These are phyloP conservation scores for Tulasnella sp. DNA, from an alignment of 768 basidiomycete species.

Conservation along the genomic window DNA sequence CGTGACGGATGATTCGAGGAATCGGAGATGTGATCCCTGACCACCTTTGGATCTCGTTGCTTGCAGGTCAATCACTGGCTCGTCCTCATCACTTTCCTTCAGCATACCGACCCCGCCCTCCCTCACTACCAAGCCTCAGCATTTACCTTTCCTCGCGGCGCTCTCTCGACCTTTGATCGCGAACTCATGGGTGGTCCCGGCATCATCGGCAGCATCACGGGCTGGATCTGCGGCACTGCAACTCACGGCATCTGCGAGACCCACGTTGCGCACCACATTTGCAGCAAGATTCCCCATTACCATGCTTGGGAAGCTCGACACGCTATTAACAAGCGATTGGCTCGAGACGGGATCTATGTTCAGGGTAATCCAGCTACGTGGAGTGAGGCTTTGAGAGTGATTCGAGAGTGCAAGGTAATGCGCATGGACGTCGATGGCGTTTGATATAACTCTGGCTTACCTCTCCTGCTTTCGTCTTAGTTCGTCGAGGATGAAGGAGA, in stretches of 20 bases:
- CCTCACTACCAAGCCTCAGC: constrained; percentile 86
- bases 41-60: constrained; percentile 12
- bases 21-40: background rate
- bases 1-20: background rate
- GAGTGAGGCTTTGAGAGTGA: constrained; percentile 71
- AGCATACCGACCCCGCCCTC: constrained; percentile 92
- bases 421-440: background rate
- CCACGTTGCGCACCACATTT: constrained; percentile 88
- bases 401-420: constrained; percentile 65
- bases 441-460: background rate
- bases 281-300: constrained; percentile 97
- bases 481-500: constrained; percentile 94
- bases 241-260: constrained; percentile 94
- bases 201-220: constrained; percentile 61
- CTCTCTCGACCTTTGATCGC: constrained; percentile 85
- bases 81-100: constrained; percentile 94
- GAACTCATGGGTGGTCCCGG: constrained; percentile 56
- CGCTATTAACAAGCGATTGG: constrained; percentile 71
- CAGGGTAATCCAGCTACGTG: constrained; percentile 68
- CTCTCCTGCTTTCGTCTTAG: constrained; percentile 30
- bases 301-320: constrained; percentile 87
- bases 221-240: constrained; percentile 73
- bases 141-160: constrained; percentile 92
- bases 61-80: constrained; percentile 83
- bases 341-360: constrained; percentile 52